Base-by-base conservation (phyloP, 371 early-diverging fungal genomes). In the Mortierella sp. region DNA sequence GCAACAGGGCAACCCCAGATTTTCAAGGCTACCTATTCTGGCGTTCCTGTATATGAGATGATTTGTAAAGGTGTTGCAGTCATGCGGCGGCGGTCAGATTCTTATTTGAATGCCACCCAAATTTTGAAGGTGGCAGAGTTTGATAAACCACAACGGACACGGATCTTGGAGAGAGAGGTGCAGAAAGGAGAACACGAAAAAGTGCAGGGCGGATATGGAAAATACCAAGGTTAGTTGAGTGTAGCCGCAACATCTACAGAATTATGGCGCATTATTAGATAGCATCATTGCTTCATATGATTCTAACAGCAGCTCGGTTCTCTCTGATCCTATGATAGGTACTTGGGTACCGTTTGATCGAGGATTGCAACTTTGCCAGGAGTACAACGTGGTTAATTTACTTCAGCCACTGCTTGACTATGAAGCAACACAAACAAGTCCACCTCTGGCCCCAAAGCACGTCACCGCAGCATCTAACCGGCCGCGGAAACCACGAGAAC, bases 181-280 rank as follows among this genome's bases (percentile, higher is more conserved):
- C 91, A 91, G 70, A 89, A 77, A 1, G 96, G 95, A 9, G 85
- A 88, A 59, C 96, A 94, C 76, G 97, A 97, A 69, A 97, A 97
- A 83, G 93, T 97, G 5, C 97, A 97, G 84, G 98, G 98, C 19
- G 98, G 98, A 16, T 97, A 97, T 74, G 98, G 98, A 45, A 97
- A 97, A 86, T 97, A 96, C 83, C 96, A 97, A 87, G 61, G 77
- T 77, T 65, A 60, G 28, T 50, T 32, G 4, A 32, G 38, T 40
- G 45, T 40, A 55, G 32, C 15, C 6, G 13, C 33, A n/a, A 28
- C 15, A 15, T 8, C 38, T 5, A 36, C 6, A 6, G 36, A 36
- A 36, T 5, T 6, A 36, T 36, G 36, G 36, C 3, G 36, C 36
- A 36, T 6, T 36, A 2, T 1, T 36, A 36, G 36, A 36, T 36